Evolutionary conservation across 257 asterid genomes (phyloP), one percentile per base, ranked within the genome.

Genomic region (Petunia axillaris): DNA sequence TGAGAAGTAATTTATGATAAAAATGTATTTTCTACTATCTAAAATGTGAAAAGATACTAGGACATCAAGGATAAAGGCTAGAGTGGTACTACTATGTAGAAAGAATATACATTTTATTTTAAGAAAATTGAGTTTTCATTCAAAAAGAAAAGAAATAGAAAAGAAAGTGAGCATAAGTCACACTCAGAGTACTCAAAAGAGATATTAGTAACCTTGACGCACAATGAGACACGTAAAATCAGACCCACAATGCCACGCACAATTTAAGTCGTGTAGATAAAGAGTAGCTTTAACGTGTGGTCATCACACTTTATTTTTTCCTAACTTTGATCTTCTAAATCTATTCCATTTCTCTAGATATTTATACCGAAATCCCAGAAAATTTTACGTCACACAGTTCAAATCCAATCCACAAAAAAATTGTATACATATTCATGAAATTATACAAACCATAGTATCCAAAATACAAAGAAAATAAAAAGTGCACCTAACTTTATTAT

Each of bases 251-350:
- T 37, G 88, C 86, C 95, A 90, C 97, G 95, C 88, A 10, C 8
- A 62, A 52, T 15, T 57, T 0, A 55, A 85, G 82, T 83, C 89
- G 88, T 90, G 84, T 64, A 79, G 96, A 92, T 92, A 82, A 90
- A 59, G 71, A 77, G 87, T 85, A 86, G 84, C 88, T 39, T 6
- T 82, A 90, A 94, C 98, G 96, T 94, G 95, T 92, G 98, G 98
- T 79, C 88, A 80, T 87, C 97, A 90, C 97, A 90, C 93, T 88
- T 81, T 75, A 59, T 65, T 48, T 46, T 16, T 63, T n/a, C 3
- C 11, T 54, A 43, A 1, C n/a, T 54, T 60, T 1, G 68, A 76
- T 62, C 53, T 50, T 15, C 75, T 64, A 60, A 74, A 79, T 68
- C 65, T 25, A 36, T 79, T 67, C 10, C 62, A 63, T 64, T 62